Percentiles rank a stretch among this genome's conserved stretches.
phyloP scores from a whole-genome alignment of 306 rosid species.

The Cicer chorassanicum region DNA sequence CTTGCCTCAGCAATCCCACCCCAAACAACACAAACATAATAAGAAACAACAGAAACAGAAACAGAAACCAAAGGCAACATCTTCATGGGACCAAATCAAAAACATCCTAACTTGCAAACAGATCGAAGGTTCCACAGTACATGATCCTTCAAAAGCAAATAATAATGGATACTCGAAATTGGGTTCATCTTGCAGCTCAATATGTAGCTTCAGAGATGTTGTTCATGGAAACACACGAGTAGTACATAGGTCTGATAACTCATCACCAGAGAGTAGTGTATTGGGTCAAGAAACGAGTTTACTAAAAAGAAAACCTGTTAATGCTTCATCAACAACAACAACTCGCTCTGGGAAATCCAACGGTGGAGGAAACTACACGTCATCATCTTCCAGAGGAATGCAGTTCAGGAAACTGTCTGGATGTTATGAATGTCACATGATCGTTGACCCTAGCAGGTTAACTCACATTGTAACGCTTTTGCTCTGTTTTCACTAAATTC shows the following conservation, averaged over 20 bases:
- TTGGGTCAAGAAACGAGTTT: conserved; percentile 77
- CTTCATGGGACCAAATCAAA: conserved; percentile 96
- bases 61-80: conserved; percentile 48
- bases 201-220: conserved; percentile 89
- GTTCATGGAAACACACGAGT: conserved; percentile 86
- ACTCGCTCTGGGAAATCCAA: conserved; percentile 54
- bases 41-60: conserved; percentile 36
- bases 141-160: conserved; percentile 65
- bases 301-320: conserved; percentile 56
- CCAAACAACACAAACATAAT: conserved; percentile 52
- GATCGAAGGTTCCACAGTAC: conserved; percentile 77
- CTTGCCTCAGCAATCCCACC: conserved; percentile 54
- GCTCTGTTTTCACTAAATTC: not conserved
- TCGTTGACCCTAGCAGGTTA: conserved; percentile 91
- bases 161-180: conserved; percentile 60
- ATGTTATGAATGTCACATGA: conserved; percentile 94
- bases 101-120: conserved; percentile 85
- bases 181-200: conserved; percentile 90
- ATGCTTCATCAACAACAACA: not conserved
- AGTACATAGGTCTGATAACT: conserved; percentile 81
- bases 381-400: conserved; percentile 75
- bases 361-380: conserved; percentile 50
- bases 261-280: conserved; percentile 90
- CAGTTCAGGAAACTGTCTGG: conserved; percentile 95
- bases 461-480: not conserved